Evolutionary conservation across 306 rosid species (phyloP).

Genomic region (Astragalus glycyphyllos): DNA sequence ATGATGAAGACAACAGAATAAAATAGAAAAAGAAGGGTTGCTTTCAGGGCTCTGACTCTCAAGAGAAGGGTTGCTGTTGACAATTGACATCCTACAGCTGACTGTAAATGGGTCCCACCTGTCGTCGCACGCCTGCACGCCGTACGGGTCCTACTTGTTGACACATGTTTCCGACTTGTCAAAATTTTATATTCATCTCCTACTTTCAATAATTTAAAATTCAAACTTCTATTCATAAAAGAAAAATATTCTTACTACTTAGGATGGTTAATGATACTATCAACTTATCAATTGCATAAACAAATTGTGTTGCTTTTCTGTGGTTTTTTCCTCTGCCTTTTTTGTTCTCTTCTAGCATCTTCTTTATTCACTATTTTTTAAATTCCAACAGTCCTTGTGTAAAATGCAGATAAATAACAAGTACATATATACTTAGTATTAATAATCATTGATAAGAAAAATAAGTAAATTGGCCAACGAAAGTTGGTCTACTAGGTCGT

Average conservation of each 20-base stretch:
- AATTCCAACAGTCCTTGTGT: no score
- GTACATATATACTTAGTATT: background rate
- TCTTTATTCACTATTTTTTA: background rate
- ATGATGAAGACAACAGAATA: conserved; percentile 51
- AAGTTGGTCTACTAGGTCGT: no score
- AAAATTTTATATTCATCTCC: conserved; percentile 23
- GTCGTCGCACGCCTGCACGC: conserved; percentile 95
- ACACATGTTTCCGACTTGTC: conserved; percentile 38
- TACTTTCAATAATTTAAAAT: background rate
- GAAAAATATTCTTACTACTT: no score
- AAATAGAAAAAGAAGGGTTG: conserved; percentile 44
- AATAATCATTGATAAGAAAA: no score
- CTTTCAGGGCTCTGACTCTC: conserved; percentile 91
- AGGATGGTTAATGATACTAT: background rate
- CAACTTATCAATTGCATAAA: background rate
- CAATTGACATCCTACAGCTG: background rate
- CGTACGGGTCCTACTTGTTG: conserved; percentile 68
- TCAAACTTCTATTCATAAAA: background rate
- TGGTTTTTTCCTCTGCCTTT: background rate
- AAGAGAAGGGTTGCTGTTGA: conserved; percentile 45
- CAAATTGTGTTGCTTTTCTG: background rate
- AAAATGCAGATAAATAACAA: background rate
- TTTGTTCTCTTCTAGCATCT: background rate
- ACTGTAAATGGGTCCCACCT: conserved; percentile 50
- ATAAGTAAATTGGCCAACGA: no score